phyloP scores from a whole-genome alignment of 305 asterid genomes.

The Rubia tinctorum region DNA sequence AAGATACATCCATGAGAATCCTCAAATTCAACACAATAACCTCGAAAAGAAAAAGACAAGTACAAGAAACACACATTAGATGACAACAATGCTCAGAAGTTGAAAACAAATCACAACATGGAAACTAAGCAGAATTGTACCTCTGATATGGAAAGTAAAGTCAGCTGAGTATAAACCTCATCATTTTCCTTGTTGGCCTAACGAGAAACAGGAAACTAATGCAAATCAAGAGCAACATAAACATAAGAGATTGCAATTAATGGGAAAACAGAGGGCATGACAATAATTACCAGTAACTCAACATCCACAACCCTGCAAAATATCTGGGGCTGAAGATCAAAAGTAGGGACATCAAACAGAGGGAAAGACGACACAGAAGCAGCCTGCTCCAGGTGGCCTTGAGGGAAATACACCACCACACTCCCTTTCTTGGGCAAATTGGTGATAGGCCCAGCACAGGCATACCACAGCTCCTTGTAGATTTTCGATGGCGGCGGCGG shows the following conservation, averaged over 20 bases:
- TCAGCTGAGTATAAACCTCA: conserved; percentile 89
- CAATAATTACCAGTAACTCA: conserved; percentile 64
- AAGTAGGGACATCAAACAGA: conserved; percentile 61
- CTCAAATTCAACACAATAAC: conserved; percentile 3
- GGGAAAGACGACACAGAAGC: conserved; percentile 55
- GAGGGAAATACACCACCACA: conserved; percentile 86
- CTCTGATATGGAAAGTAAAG: conserved; percentile 77
- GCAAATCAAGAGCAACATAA: conserved; percentile 5
- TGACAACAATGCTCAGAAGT: background rate
- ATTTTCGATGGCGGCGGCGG: conserved; percentile 39
- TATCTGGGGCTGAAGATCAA: conserved; percentile 86
- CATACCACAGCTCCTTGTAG: conserved; percentile 89
- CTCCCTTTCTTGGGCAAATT: conserved; percentile 78
- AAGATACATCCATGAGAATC: background rate
- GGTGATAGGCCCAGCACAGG: conserved; percentile 91
- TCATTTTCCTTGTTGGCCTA: conserved; percentile 98
- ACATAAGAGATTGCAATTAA: conserved; percentile 2
- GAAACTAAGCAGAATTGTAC: conserved; percentile 33
- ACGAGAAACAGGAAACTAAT: conserved; percentile 11
- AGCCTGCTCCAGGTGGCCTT: conserved; percentile 85
- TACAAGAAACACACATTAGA: background rate
- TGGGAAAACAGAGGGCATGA: background rate
- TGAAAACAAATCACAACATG: background rate
- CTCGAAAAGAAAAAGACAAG: background rate
- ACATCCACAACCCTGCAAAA: conserved; percentile 85